Evolutionary conservation across 2,329 filamentous ascomycete genomes (phyloP), one percentile per base, ranked within the genome.

Genomic region (Rasamsonia emersonii): DNA sequence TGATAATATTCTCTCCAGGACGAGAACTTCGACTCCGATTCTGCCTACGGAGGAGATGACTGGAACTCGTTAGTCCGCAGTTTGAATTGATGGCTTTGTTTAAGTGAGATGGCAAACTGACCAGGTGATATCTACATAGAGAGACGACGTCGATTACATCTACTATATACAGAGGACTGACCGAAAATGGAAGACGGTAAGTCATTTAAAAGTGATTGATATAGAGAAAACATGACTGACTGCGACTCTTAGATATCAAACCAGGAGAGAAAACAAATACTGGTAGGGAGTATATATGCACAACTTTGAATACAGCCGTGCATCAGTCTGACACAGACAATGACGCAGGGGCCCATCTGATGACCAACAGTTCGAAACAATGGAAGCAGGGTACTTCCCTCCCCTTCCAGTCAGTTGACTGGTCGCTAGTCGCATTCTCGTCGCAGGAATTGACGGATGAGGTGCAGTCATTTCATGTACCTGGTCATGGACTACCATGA

Each of bases 91-190:
- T n/a, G n/a, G n/a, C n/a, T n/a, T n/a, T n/a, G n/a, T n/a, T n/a
- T n/a, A n/a, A n/a, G n/a, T n/a, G n/a, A n/a, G n/a, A n/a, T n/a
- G n/a, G n/a, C n/a, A n/a, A n/a, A 7, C 28, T 30, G 11, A 21
- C 16, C 28, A 30, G 18, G 14, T 29, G 28, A 20, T 30, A 30
- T 30, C 28, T 30, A 19, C 28, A 23, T 19, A 32, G 30, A 24
- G 45, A 50, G 15, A 47, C 46, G 7, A 51, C 47, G 10, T 51
- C 48, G 4, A 36, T 51, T 27, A 36, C 32, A 11, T 47, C 48
- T 17, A 41, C 40, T 14, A 29, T 50, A 13, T 44, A 44, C 24
- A 38, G 40, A 26, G 48, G 46, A 9, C 35, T 44, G 4, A 41
- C 48, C 23, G 38, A 46, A 27, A 49, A 50, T 38, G 47, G 47